A percentile compares a stretch with the other conserved stretches of the same genome.
Evolutionary conservation across 805 yeast species (phyloP).

Genomic region (Wickerhamiella allomyrinae): DNA sequence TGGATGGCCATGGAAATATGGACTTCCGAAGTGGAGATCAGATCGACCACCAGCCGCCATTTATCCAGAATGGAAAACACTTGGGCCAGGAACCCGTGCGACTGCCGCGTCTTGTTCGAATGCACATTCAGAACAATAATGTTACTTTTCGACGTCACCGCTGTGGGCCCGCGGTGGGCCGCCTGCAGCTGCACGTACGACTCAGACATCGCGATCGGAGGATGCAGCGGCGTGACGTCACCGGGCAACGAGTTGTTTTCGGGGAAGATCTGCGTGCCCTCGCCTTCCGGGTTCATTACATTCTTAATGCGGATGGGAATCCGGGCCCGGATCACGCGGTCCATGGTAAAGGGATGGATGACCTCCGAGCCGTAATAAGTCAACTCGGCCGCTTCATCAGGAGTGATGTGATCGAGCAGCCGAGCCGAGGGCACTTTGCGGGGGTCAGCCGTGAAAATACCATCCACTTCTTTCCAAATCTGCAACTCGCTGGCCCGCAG

Average conservation of each 20-base stretch:
- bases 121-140: constrained; percentile 87
- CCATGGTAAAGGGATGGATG: constrained; percentile 98
- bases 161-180: constrained; percentile 45
- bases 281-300: constrained; percentile 85
- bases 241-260: constrained; percentile 77
- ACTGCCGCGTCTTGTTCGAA: constrained; percentile 79
- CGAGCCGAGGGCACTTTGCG: constrained; percentile 86
- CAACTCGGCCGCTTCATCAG: constrained; percentile 96
- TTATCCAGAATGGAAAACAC: constrained; percentile 78
- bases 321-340: constrained; percentile 89
- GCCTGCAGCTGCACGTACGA: constrained; percentile 35
- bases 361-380: constrained; percentile 97
- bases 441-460: constrained; percentile 97
- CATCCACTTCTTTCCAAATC: constrained; percentile 98
- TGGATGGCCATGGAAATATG: constrained; percentile 97
- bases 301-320: constrained; percentile 95
- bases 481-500: constrained; percentile 84
- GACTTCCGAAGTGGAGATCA: constrained; percentile 93
- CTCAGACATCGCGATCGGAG: constrained; percentile 51
- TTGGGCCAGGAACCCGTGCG: constrained; percentile 89
- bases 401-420: constrained; percentile 74
- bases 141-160: constrained; percentile 87
- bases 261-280: constrained; percentile 89
- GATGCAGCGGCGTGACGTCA: constrained; percentile 86
- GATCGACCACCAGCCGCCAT: constrained; percentile 77